phyloP scores from a whole-genome alignment of 2,329 filamentous ascomycete genomes.

The Xylariaceae sp. region DNA sequence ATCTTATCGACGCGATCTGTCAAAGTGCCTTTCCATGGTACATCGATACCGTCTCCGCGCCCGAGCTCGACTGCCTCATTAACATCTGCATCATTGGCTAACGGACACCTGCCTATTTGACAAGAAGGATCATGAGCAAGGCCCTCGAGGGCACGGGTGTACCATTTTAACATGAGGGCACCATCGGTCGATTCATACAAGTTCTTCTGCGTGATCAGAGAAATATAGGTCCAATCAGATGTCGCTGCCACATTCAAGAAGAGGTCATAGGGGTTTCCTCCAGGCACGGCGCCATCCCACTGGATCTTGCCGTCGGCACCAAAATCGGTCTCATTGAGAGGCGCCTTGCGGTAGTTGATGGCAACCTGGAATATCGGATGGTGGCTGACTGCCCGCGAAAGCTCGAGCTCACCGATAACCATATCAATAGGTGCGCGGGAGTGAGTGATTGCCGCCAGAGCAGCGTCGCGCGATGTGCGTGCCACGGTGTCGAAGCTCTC shows the following conservation, averaged over 20 bases:
- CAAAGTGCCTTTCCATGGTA: constrained; percentile 17
- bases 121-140: background rate
- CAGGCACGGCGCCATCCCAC: too few species aligned
- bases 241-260: constrained; percentile 19
- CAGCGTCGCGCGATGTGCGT: background rate
- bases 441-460: constrained; percentile 31
- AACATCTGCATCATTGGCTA: constrained; percentile 1
- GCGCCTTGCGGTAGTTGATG: constrained; percentile 42
- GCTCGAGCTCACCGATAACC: constrained; percentile 30
- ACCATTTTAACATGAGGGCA: constrained; percentile 12
- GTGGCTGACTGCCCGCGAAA: constrained; percentile 35
- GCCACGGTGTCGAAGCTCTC: constrained; percentile 7
- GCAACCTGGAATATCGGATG: constrained; percentile 45
- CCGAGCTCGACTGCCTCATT: constrained; percentile 1
- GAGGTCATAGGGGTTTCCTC: constrained; percentile 26
- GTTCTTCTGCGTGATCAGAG: constrained; percentile 14
- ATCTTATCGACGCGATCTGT: constrained; percentile 15
- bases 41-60: constrained; percentile 2
- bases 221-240: constrained; percentile 8
- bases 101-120: background rate
- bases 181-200: constrained; percentile 19
- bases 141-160: constrained; percentile 12
- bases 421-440: constrained; percentile 43
- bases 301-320: constrained; percentile 12
- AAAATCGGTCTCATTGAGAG: constrained; percentile 17